Base-by-base conservation (phyloP, 306 rosid genomes). In the Parietaria judaica region DNA sequence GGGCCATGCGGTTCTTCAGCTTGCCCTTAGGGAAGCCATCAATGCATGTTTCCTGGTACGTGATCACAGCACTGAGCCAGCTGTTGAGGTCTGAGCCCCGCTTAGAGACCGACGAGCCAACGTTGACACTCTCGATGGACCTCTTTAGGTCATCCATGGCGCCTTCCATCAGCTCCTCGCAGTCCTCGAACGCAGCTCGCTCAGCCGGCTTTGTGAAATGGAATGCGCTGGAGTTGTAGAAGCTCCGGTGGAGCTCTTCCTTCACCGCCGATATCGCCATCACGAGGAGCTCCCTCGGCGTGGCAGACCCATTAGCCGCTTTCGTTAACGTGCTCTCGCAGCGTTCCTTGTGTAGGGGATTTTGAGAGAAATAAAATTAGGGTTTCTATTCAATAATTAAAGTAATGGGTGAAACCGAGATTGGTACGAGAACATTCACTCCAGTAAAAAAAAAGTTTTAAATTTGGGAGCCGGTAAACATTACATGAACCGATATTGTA, bases 31-130 rank as follows among this genome's bases (percentile, higher is more conserved):
- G 81, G 39, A 88, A 86, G 15, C 96, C 99, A 51, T 92, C 99
- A 0, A 86, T 17, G 55, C 99, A 92, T 0, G 86, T 76, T 9
- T 84, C 81, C 23, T 76, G 88, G 72, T 84, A 92, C 14, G 95
- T 72, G 52, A 86, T 88, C 11, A 86, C 94, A 2, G 95, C 97
- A 63, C 99, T 92, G 0, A 92, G 62, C 95, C 96, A 92, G 52
- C 79, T 84, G 74, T 84, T 82, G 9, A 92, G 51, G 38, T 80
- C 83, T n/a, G 85, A 79, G 0, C 79, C 36, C 34, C 31, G 71
- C 0, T 65, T 1, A 12, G 77, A 4, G 7, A 84, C 73, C 3
- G 72, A 0, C 0, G 58, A 1, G 55, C 72, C 5, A 17, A 34
- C 36, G 0, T 37, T 17, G 1, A 82, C 56, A 51, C 62, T 61